Evolutionary conservation across 1,284 basidiomycete genomes (phyloP), one percentile per base, ranked within the genome.

Genomic region (Ganoderma lucidum): DNA sequence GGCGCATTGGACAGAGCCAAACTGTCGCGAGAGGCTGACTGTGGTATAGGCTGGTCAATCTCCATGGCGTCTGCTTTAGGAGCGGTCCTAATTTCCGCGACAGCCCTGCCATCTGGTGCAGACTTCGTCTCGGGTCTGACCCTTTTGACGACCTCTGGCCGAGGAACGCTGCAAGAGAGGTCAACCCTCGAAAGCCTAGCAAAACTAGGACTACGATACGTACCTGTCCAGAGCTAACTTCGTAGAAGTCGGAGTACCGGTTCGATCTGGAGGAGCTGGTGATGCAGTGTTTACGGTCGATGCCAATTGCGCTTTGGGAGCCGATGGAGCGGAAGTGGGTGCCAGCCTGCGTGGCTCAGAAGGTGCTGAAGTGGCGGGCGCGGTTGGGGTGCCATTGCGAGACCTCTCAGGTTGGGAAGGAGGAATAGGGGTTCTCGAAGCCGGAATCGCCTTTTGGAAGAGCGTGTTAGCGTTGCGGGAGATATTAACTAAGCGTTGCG

Each of bases 101-200:
- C 81, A 60, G 71, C 69, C 58, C 82, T 70, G 51, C 59, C 42
- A 28, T 73, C 70, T 8, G 72, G 77, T 63, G 68, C 45, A 14
- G 70, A 63, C 44, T 68, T 79, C 6, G 74, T 65, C 37, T 92
- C 91, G 23, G 85, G 83, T 59, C 91, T 83, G 19, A 93, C 84
- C 70, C 93, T 84, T 78, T 88, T 92, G 64, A 94, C 90, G 44
- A 93, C 91, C 76, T 93, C 90, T 19, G 93, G 93, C 61, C 92
- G 83, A 17, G 91, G 92, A 65, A 93, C 86, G 74, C 91, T 94
- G 73, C 23, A 68, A 35, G n/a, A 12, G 35, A 35, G 15, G 44
- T 41, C 32, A 58, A 68, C 12, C 14, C 17, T 35, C 51, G n/a
- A 61, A 53, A 41, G 44, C 28, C 8, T 23, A 66, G 48, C 9